phyloP scores from a whole-genome alignment of 495 filamentous ascomycete species.

The Annulohypoxylon maeteangense region DNA sequence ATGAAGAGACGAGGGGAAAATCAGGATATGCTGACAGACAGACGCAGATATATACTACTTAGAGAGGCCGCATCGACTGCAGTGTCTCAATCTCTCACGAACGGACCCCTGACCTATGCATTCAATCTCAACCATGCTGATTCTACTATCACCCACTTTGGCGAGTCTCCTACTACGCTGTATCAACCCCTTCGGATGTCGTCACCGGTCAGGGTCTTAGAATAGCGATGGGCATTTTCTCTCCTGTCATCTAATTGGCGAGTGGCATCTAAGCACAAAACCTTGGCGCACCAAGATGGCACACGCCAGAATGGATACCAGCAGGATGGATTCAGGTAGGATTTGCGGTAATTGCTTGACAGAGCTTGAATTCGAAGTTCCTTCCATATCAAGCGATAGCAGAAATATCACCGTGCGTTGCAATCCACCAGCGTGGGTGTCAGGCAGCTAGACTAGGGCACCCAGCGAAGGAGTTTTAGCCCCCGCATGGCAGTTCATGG shows the following conservation, averaged over 20 bases:
- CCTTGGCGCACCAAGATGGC: conserved; percentile 34
- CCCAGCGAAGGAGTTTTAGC: conserved; percentile 13
- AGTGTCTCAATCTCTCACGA: not conserved
- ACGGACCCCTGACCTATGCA: conserved; percentile 24
- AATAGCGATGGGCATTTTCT: conserved; percentile 39
- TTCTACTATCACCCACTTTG: conserved; percentile 28
- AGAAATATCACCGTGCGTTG: conserved; percentile 35
- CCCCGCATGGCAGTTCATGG: conserved; percentile 17
- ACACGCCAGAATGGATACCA: conserved; percentile 28
- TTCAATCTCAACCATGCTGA: conserved; percentile 24
- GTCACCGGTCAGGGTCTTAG: conserved; percentile 37
- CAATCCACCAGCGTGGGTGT: conserved; percentile 25
- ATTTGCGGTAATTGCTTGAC: conserved; percentile 26
- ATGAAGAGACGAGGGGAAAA: conserved; percentile 28
- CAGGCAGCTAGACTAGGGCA: conserved; percentile 6
- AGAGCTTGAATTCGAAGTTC: conserved; percentile 11
- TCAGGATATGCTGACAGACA: conserved; percentile 7
- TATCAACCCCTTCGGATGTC: conserved; percentile 29
- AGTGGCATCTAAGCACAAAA: conserved; percentile 9
- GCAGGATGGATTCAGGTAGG: conserved; percentile 23
- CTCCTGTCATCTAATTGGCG: conserved; percentile 16
- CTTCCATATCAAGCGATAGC: conserved; percentile 13
- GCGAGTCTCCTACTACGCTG: too few relatives aligned
- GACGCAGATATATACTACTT: conserved; percentile 41
- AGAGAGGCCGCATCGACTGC: not conserved